These are phyloP conservation scores for Mycotypha africana DNA, from an alignment of 371 early-diverging fungal species.

Conservation along the genomic window DNA sequence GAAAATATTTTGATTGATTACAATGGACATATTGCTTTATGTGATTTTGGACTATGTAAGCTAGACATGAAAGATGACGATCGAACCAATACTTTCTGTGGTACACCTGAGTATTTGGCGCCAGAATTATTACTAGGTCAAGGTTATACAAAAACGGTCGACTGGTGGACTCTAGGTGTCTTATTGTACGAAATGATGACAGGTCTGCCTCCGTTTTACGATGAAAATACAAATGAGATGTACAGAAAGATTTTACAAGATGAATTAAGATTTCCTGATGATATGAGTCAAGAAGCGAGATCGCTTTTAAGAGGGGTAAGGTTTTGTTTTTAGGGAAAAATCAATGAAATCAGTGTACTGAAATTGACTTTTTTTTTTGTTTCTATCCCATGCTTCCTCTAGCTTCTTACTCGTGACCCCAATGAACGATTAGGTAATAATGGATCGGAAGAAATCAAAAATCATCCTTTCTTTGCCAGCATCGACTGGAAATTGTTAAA, in stretches of 20 bases:
- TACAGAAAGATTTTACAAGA: constrained; percentile 89
- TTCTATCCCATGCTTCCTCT: too few species aligned
- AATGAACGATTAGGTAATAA: constrained; percentile 79
- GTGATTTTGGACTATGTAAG: constrained; percentile 98
- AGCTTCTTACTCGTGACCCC: constrained; percentile 82
- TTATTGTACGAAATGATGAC: constrained; percentile 95
- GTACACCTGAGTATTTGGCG: constrained; percentile 99
- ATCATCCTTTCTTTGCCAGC: constrained; percentile 90
- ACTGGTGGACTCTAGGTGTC: constrained; percentile 99
- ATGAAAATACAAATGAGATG: constrained; percentile 95
- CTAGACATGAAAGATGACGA: constrained; percentile 91
- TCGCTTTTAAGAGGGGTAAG: constrained; percentile 67
- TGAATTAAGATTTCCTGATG: constrained; percentile 81
- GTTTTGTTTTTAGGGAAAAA: too few species aligned
- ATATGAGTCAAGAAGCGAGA: constrained; percentile 70
- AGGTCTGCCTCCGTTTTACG: constrained; percentile 94
- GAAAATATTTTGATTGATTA: constrained; percentile 95
- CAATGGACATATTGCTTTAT: constrained; percentile 95
- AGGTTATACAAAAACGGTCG: constrained; percentile 93
- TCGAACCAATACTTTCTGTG: constrained; percentile 95
- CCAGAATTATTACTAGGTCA: constrained; percentile 92
- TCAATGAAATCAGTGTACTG: too few species aligned
- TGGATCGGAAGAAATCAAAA: constrained; percentile 88
- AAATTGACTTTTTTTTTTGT: too few species aligned
- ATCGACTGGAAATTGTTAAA: constrained; percentile 87